Percentiles rank a stretch among this genome's conserved stretches.
Conservation (phyloP, 306 rosid genomes). For the Cucumis cinereus region DNA sequence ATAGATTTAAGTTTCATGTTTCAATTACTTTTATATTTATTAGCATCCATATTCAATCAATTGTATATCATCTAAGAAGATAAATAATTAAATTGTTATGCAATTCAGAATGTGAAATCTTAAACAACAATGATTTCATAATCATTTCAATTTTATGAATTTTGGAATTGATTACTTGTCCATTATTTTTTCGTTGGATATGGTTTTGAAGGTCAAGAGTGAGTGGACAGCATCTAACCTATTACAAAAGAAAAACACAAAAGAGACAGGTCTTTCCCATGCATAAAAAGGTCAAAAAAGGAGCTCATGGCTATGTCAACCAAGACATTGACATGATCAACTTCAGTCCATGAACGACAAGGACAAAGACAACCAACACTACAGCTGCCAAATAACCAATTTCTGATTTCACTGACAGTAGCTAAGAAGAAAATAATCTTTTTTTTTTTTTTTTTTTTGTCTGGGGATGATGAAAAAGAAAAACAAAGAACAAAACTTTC, state of each 20-base stretch:
- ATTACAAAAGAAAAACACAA: background rate
- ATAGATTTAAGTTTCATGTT: too few relatives aligned
- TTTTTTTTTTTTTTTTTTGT: background rate
- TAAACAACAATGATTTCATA: too few relatives aligned
- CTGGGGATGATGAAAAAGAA: background rate
- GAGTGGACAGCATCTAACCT: background rate
- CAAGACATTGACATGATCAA: slow-evolving; percentile 7
- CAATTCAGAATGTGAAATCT: too few relatives aligned
- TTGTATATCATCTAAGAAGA: too few relatives aligned
- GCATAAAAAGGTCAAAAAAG: slow-evolving; percentile 1
- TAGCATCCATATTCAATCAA: too few relatives aligned
- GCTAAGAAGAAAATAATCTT: background rate
- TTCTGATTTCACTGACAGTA: background rate
- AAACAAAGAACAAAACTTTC: slow-evolving; percentile 15
- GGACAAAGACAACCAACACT: background rate
- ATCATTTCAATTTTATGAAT: too few relatives aligned
- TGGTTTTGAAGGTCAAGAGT: background rate
- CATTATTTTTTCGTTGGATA: background rate
- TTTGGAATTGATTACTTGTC: too few relatives aligned
- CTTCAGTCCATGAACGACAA: background rate
- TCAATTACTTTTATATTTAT: too few relatives aligned
- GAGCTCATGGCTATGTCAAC: slow-evolving; percentile 35
- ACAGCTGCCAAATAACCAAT: background rate
- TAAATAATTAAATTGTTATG: too few relatives aligned
- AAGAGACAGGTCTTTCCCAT: background rate